phyloP scores from a whole-genome alignment of 2,329 filamentous ascomycete genomes.

The Talaromyces sp. region DNA sequence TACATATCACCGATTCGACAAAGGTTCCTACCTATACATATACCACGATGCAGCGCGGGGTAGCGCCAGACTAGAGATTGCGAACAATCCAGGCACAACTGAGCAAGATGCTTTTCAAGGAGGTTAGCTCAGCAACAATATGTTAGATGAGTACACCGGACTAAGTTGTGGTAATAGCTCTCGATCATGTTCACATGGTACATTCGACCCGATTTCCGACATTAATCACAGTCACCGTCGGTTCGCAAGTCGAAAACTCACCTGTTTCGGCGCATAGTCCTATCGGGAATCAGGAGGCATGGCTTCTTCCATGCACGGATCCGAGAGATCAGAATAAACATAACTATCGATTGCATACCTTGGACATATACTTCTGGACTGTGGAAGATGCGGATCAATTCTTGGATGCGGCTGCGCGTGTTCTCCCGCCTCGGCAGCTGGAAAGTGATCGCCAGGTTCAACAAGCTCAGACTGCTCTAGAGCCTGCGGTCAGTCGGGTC shows the following conservation, averaged over 20 bases:
- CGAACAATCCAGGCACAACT: conserved; percentile 60
- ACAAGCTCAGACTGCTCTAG: conserved; percentile 33
- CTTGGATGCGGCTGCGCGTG: conserved; percentile 42
- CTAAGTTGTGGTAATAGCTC: conserved; percentile 32
- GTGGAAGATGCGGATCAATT: conserved; percentile 55
- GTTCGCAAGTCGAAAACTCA: conserved; percentile 35
- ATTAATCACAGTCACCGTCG: conserved; percentile 55
- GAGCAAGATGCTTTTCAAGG: conserved; percentile 64
- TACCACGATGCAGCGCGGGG: conserved; percentile 55
- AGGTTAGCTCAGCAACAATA: conserved; percentile 35
- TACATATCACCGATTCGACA: conserved; percentile 60
- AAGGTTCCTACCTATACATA: conserved; percentile 62
- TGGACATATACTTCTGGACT: conserved; percentile 65
- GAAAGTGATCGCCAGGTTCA: conserved; percentile 46
- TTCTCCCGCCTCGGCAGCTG: conserved; percentile 41
- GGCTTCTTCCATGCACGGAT: conserved; percentile 55
- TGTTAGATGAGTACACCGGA: background rate
- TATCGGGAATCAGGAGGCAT: conserved; percentile 43
- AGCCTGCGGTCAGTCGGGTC: conserved; percentile 53
- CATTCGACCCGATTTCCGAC: conserved; percentile 60
- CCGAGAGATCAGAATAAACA: conserved; percentile 51
- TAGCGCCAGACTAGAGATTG: conserved; percentile 57
- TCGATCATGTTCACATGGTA: conserved; percentile 51
- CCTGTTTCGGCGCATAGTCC: conserved; percentile 26
- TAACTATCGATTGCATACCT: conserved; percentile 53